Evolutionary conservation across 257 asterid species (phyloP), one percentile per base, ranked within the genome.

Genomic region (Avicennia marina): DNA sequence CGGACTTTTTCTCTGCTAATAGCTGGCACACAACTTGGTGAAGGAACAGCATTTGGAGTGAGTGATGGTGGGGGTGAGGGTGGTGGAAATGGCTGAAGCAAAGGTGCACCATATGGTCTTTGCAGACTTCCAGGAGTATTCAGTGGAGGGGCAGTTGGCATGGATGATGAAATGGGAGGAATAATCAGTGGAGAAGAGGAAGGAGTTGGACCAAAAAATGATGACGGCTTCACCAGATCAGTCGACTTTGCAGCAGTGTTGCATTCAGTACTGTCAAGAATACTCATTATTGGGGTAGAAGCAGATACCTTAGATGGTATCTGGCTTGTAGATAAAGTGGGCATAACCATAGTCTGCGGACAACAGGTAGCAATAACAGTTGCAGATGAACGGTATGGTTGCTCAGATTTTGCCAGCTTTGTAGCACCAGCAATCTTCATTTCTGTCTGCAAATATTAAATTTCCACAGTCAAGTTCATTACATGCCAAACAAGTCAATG

Each of bases 81-180:
- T 7, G 99, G 97, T 63, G 99, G 99, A 66, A 89, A 94, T 57
- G 99, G 99, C 87, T 94, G 97, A 46, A 94, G 97, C 66, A 89
- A 66, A 15, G 99, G 97, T 53, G 94, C 74, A 61, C 99, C 99
- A 65, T 86, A 89, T 44, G 93, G 95, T 56, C 87, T 82, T 61
- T 77, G 95, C 25, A 81, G 63, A 72, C 51, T 70, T 34, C 69
- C 80, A 27, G 83, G 82, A 66, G 87, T 73, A 67, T 77, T 79
- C 38, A 84, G 69, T 32, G 94, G 94, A 53, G 99, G 90, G 6
- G 95, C 95, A 65, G 93, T 81, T 25, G 94, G 90, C 56, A 79
- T 40, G 52, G 96, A 58, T 11, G 97, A 69, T 55, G 94, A 70
- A 63, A 84, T 69, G 3, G 97, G 85, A 42, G 89, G 90, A 19